phyloP scores from a whole-genome alignment of 2,329 filamentous ascomycete species.

The Fusarium cyanostomum region DNA sequence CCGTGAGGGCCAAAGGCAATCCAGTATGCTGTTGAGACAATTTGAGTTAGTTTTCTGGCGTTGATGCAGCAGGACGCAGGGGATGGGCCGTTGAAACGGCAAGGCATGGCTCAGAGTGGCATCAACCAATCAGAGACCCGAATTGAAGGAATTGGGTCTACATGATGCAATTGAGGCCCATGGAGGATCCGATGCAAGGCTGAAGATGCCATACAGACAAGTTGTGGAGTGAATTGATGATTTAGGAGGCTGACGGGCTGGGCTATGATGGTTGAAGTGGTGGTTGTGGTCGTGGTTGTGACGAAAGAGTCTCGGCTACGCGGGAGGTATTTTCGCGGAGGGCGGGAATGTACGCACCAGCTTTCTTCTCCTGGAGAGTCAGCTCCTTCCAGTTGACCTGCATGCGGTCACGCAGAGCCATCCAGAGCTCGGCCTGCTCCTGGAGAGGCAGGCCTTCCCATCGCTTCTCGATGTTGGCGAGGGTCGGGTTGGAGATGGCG shows the following conservation, averaged over 20 bases:
- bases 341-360: constrained; percentile 73
- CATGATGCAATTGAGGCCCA: constrained; percentile 42
- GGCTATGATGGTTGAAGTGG: constrained; percentile 13
- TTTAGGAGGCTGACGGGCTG: constrained; percentile 10
- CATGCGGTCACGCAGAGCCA: constrained; percentile 98
- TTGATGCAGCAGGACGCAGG: constrained; percentile 27
- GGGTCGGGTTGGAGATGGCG: constrained; percentile 96
- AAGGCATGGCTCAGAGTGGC: constrained; percentile 23
- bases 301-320: constrained; percentile 38
- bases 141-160: constrained; percentile 35
- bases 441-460: constrained; percentile 98
- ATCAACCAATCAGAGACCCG: constrained; percentile 35
- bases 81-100: constrained; percentile 22
- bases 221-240: constrained; percentile 28
- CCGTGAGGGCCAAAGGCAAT: constrained; percentile 98
- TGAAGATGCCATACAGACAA: constrained; percentile 25
- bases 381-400: constrained; percentile 97
- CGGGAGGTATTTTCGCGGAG: constrained; percentile 49
- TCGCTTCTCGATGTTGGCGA: constrained; percentile 98
- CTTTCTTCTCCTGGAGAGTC: constrained; percentile 98
- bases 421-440: constrained; percentile 99
- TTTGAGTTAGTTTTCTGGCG: constrained; percentile 50
- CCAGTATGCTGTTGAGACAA: constrained; percentile 83
- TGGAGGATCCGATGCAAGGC: constrained; percentile 28
- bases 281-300: constrained; percentile 17